These are phyloP conservation scores for Fusarium avenaceum DNA, from an alignment of 2,329 filamentous ascomycete genomes.

Conservation along the genomic window DNA sequence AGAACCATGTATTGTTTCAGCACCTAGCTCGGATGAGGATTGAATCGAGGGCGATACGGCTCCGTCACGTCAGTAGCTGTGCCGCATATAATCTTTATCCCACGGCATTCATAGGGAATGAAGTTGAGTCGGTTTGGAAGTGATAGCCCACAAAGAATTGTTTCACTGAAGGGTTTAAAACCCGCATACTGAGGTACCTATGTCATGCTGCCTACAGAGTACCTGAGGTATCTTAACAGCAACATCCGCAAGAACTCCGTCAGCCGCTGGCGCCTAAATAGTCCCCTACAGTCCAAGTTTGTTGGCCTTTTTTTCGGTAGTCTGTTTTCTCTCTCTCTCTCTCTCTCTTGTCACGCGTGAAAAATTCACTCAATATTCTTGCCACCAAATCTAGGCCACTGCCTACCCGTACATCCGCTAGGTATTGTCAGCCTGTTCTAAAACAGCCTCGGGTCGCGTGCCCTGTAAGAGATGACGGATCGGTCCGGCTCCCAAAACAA, in stretches of 20 bases:
- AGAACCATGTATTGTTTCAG: constrained; percentile 14
- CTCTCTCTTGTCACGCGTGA: constrained; percentile 10
- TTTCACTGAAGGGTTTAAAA: background rate
- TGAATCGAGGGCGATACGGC: constrained; percentile 1
- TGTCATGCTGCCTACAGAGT: background rate
- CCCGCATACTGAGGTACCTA: background rate
- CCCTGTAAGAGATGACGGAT: constrained; percentile 27
- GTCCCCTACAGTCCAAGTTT: background rate
- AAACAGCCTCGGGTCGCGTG: constrained; percentile 35
- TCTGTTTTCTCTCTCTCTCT: background rate
- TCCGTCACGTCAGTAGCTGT: constrained; percentile 17
- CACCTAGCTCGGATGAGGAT: background rate
- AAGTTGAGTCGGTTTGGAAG: background rate
- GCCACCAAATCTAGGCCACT: constrained; percentile 36
- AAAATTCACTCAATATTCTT: constrained; percentile 23
- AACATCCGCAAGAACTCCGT: constrained; percentile 5
- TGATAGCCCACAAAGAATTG: background rate
- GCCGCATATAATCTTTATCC: constrained; percentile 2
- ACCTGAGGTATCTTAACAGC: background rate
- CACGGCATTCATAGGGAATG: constrained; percentile 1
- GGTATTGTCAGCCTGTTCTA: constrained; percentile 17
- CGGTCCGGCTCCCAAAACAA: constrained; percentile 30
- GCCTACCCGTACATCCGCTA: background rate
- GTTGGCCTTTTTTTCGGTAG: background rate
- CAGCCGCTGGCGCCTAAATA: constrained; percentile 36